Evolutionary conservation across 192 early-diverging fungal genomes (phyloP).

Genomic region (Thamnidium elegans): DNA sequence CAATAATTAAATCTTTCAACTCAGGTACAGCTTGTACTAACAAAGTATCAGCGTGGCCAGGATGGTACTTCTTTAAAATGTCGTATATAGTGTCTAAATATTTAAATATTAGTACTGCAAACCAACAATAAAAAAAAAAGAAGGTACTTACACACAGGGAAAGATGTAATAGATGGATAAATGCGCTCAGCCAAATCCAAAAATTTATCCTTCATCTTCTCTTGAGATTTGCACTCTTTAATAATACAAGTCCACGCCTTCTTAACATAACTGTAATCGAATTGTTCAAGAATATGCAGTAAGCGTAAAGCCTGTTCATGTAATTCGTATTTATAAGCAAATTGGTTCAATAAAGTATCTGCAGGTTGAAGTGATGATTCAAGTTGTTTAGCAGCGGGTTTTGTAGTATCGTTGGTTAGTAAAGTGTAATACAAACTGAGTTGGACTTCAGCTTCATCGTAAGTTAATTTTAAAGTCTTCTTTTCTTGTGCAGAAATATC

Average conservation of each 20-base stretch:
- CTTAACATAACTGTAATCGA: background rate
- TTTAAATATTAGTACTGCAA: background rate
- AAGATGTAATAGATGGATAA: constrained; percentile 4
- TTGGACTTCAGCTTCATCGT: background rate
- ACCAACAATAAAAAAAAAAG: background rate
- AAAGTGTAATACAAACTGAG: background rate
- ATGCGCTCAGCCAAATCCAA: background rate
- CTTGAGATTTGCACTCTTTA: background rate
- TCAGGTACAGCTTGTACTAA: background rate
- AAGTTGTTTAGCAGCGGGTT: background rate
- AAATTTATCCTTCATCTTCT: background rate
- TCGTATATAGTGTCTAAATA: background rate
- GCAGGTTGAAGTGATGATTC: background rate
- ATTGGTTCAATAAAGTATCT: background rate
- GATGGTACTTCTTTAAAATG: background rate
- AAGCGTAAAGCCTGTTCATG: background rate
- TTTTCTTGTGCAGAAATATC: background rate
- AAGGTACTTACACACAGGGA: constrained; percentile 17
- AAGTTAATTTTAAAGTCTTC: background rate
- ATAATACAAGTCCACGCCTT: background rate
- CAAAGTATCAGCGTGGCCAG: background rate
- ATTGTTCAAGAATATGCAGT: background rate
- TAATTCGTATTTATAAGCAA: background rate
- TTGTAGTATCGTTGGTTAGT: background rate
- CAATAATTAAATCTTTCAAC: too few species aligned